A percentile compares a stretch with the other conserved stretches of the same genome.
phyloP scores from a whole-genome alignment of 331 rosid genomes.

The Saraca asoca region DNA sequence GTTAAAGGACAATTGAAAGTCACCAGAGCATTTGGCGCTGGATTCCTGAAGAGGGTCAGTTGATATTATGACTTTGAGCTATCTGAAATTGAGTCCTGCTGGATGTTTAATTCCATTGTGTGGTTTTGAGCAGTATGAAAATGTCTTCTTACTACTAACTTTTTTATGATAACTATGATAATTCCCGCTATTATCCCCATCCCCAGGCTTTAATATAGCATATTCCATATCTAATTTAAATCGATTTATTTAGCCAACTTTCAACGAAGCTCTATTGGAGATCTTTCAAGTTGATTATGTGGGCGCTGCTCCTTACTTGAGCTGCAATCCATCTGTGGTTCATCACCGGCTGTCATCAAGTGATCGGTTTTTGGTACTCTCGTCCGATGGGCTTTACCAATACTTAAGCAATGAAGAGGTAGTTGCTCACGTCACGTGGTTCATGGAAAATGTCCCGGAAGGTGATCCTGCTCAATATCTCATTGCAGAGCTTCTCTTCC shows the following conservation, averaged over 20 bases:
- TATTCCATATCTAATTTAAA: constrained; percentile 21
- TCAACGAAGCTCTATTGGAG: constrained; percentile 54
- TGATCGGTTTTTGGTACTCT: constrained; percentile 66
- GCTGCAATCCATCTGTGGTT: constrained; percentile 50
- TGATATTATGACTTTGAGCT: constrained; percentile 43
- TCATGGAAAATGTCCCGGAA: constrained; percentile 68
- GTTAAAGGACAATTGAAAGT: constrained; percentile 69
- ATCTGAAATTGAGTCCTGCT: constrained; percentile 43
- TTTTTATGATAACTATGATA: constrained; percentile 2
- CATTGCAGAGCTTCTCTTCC: constrained; percentile 63
- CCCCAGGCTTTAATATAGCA: too few species aligned
- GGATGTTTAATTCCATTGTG: too few species aligned
- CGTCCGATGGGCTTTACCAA: constrained; percentile 67
- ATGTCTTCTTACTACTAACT: constrained; percentile 5
- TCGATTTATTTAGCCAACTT: constrained; percentile 47
- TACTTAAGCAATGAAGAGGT: constrained; percentile 71
- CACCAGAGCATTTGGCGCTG: constrained; percentile 72
- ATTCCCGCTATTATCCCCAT: background rate
- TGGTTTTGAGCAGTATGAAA: constrained; percentile 2
- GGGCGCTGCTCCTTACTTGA: constrained; percentile 53
- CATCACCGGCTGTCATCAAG: constrained; percentile 68
- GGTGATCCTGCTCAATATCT: constrained; percentile 76
- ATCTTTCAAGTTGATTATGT: constrained; percentile 56
- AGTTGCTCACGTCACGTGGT: constrained; percentile 64
- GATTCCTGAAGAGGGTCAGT: constrained; percentile 67